A percentile compares a stretch with the other conserved stretches of the same genome.
Evolutionary conservation across 257 asterid species (phyloP).

Genomic region (Solanum chmielewskii): DNA sequence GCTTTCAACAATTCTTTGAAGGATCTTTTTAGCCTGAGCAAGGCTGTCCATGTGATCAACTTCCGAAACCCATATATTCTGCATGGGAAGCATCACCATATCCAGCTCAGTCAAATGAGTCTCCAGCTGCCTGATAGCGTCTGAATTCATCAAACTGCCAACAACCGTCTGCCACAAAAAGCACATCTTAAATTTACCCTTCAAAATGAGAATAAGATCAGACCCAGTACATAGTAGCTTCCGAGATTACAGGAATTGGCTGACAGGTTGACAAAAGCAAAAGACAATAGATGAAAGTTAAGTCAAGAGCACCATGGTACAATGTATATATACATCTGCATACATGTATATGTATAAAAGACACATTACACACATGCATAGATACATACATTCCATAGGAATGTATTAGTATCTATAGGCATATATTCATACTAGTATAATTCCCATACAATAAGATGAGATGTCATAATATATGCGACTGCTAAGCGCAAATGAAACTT

Average conservation of each 20-base stretch:
- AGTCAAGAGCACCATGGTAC: background rate
- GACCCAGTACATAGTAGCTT: background rate
- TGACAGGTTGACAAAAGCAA: background rate
- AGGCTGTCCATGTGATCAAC: constrained; percentile 39
- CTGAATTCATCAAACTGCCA: constrained; percentile 43
- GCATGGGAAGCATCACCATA: constrained; percentile 33
- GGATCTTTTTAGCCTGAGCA: constrained; percentile 39
- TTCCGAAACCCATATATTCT: constrained; percentile 45
- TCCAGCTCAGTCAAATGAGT: constrained; percentile 24
- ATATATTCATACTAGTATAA: background rate
- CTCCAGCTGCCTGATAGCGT: constrained; percentile 14
- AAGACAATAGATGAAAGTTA: background rate
- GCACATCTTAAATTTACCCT: background rate
- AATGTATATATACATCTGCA: background rate
- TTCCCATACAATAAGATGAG: background rate
- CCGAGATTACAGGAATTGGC: background rate
- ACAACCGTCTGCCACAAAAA: constrained; percentile 31
- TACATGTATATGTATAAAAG: background rate
- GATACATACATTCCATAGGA: background rate
- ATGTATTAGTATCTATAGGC: background rate
- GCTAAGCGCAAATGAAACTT: constrained; percentile 7
- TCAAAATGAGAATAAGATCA: background rate
- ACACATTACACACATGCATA: background rate
- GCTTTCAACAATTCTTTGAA: constrained; percentile 20
- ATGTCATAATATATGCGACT: background rate